Evolutionary conservation across 1,139 yeast genomes (phyloP).

Genomic region (Chernovozyma aurita): DNA sequence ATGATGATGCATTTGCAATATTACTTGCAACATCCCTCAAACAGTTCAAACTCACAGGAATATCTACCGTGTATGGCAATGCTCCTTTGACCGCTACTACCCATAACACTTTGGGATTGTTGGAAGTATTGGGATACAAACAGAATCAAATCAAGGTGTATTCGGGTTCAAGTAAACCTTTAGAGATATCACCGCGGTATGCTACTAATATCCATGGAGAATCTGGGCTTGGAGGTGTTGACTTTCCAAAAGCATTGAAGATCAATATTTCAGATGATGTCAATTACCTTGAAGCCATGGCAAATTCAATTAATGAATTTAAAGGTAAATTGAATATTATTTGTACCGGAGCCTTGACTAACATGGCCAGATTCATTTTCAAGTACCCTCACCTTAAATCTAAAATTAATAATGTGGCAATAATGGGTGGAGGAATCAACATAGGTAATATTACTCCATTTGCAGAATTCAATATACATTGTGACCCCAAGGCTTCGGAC

Average conservation of each 20-base stretch:
- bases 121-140: conserved; percentile 51
- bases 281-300: conserved; percentile 55
- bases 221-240: conserved; percentile 72
- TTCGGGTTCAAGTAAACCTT: conserved; percentile 59
- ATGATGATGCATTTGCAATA: conserved; percentile 82
- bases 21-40: conserved; percentile 60
- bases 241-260: conserved; percentile 48
- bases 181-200: conserved; percentile 41
- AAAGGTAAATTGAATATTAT: conserved; percentile 50
- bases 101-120: conserved; percentile 59
- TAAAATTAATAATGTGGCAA: conserved; percentile 47
- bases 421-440: conserved; percentile 76
- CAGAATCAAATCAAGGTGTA: conserved; percentile 55
- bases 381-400: conserved; percentile 47
- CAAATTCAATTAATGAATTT: conserved; percentile 39
- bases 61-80: conserved; percentile 82
- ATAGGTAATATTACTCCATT: conserved; percentile 42
- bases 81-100: conserved; percentile 67
- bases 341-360: conserved; percentile 75
- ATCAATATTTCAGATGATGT: conserved; percentile 26
- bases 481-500: conserved; percentile 75
- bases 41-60: conserved; percentile 57
- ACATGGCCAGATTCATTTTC: conserved; percentile 50
- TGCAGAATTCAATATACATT: conserved; percentile 77
- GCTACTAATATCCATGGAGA: conserved; percentile 72